Evolutionary conservation across 2,329 filamentous ascomycete genomes (phyloP).

Genomic region (Mariannaea sp.): DNA sequence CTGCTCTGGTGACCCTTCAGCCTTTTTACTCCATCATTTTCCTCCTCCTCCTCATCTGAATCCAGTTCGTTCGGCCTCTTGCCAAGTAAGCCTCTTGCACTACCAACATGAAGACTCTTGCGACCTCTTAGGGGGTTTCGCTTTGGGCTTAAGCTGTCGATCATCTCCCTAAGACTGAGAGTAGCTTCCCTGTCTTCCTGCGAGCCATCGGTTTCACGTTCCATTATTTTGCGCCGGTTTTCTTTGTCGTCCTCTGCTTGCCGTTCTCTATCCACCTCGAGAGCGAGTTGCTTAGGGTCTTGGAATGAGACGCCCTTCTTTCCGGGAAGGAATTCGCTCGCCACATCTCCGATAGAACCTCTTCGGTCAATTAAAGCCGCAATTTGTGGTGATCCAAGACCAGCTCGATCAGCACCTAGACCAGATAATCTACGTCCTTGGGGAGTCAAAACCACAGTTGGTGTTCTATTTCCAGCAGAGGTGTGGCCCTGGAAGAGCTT

Average conservation of each 20-base stretch:
- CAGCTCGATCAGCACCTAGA: slow-evolving; percentile 70
- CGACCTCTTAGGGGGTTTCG: slow-evolving; percentile 69
- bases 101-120: slow-evolving; percentile 78
- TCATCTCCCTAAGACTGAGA: slow-evolving; percentile 74
- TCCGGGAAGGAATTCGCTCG: slow-evolving; percentile 65
- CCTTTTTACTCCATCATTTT: slow-evolving; percentile 67
- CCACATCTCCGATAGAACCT: slow-evolving; percentile 71
- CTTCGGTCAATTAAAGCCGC: slow-evolving; percentile 73
- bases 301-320: slow-evolving; percentile 62
- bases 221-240: slow-evolving; percentile 59
- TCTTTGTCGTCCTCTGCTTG: slow-evolving; percentile 66
- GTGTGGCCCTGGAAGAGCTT: slow-evolving; percentile 59
- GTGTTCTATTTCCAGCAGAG: slow-evolving; percentile 61
- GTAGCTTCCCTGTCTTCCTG: slow-evolving; percentile 65
- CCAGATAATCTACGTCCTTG: slow-evolving; percentile 63
- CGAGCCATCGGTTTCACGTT: slow-evolving; percentile 51
- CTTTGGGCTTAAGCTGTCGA: slow-evolving; percentile 76
- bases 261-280: slow-evolving; percentile 64
- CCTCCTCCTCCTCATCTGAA: slow-evolving; percentile 63
- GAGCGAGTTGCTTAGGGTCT: slow-evolving; percentile 65
- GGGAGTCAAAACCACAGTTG: slow-evolving; percentile 63
- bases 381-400: slow-evolving; percentile 76
- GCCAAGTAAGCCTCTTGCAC: slow-evolving; percentile 72
- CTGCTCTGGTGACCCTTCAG: slow-evolving; percentile 74
- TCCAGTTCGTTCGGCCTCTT: slow-evolving; percentile 77